A percentile compares a stretch with the other conserved stretches of the same genome.
Evolutionary conservation across 2,329 filamentous ascomycete genomes (phyloP).

Genomic region (Trichocomaceae sp.): DNA sequence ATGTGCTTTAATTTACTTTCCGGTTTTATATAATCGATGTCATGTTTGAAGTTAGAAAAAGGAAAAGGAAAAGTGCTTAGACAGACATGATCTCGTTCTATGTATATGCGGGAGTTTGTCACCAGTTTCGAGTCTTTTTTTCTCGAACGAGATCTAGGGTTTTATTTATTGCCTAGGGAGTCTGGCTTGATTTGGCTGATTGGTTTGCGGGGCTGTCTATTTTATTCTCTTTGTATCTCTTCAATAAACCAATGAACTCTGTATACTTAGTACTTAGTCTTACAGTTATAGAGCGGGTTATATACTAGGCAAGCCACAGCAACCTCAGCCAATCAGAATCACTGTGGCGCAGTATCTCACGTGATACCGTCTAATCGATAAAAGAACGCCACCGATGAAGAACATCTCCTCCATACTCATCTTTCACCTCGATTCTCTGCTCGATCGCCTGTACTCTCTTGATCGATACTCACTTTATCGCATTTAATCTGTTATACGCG

Average conservation of each 20-base stretch:
- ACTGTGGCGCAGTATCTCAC: background rate
- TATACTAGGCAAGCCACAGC: background rate
- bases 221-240: background rate
- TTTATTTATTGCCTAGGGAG: too few species aligned
- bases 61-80: background rate
- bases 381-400: background rate
- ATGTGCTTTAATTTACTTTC: background rate
- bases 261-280: background rate
- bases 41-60: background rate
- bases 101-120: background rate
- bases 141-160: background rate
- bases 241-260: background rate
- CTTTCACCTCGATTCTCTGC: background rate
- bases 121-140: background rate
- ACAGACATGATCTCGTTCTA: background rate
- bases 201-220: background rate
- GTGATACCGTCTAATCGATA: background rate
- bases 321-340: background rate
- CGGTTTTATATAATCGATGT: background rate
- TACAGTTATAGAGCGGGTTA: too few species aligned
- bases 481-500: background rate
- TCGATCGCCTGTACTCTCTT: background rate
- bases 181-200: background rate
- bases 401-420: background rate
- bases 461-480: background rate